Evolutionary conservation across 129 eudicot genomes (phyloP), one percentile per base, ranked within the genome.

Genomic region (Centrapalus pauciflorus): DNA sequence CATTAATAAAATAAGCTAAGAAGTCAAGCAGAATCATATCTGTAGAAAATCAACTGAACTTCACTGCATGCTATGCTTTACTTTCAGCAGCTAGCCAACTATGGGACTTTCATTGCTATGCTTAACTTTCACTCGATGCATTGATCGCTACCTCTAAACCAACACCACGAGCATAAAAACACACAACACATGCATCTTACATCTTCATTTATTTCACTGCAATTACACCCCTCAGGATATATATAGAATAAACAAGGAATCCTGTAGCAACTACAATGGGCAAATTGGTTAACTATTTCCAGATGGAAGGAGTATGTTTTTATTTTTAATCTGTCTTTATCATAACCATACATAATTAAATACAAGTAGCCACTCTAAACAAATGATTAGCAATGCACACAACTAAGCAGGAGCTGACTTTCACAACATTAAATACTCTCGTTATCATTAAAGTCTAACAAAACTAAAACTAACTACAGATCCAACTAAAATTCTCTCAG

Each of bases 341-440:
- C 66, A 69, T 69, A 21, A 12, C 3, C 14, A 70, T 54, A 17
- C 19, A 56, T 38, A 40, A 23, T 48, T 63, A 64, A 57, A 72
- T 27, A 68, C 70, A 68, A 69, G 61, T 66, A 50, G 74, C 40
- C 62, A 71, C 71, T 71, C 51, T 20, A 64, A 71, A 56, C 49
- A 72, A 78, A 51, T 59, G 60, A 77, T 67, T 27, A 50, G 68
- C 62, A 67, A 43, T 45, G 76, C 78, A 69, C 76, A 64, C 82
- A 71, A 71, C 82, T 65, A 77, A 54, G 45, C 67, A 78, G 67
- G 66, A 72, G 74, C 75, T 78, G 83, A 79, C 83, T 72, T 78
- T 58, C 50, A 71, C 40, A 21, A 27, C 19, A 56, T 65, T 57
- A 43, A 66, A 43, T 64, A 17, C 10, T 52, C 1, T 33, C 35